Base-by-base conservation (phyloP, 192 early-diverging fungal species). In the Coemansia asiatica region DNA sequence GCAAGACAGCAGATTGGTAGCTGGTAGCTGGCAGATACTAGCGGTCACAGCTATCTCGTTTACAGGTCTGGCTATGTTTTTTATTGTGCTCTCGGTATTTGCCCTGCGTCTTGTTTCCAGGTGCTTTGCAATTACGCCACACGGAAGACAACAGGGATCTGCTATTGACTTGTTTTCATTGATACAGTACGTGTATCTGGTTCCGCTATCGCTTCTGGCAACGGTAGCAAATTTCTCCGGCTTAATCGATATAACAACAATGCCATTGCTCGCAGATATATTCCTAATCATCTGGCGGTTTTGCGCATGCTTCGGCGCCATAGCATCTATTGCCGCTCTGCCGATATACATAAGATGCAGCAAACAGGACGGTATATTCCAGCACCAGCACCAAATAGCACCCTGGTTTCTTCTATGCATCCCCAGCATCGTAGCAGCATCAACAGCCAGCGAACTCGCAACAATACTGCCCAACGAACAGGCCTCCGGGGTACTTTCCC, bases 251-350 rank as follows among this genome's bases (percentile, higher is more conserved):
- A 63, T 78, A 0, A 69, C 64, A 1, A 21, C 54, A 0, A 64
- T 40, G 50, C 76, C 76, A 9, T 19, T 78, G 60, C 63, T 69
- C 1, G 70, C 70, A 1, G 76, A 78, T 22, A 16, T 78, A 0
- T 6, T 68, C 16, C 29, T 66, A 15, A 36, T 31, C 15, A 15
- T 56, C 10, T 79, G 76, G 76, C 60, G 61, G 2, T 7, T 51
- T 1, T 69, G 70, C 35, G 76, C 76, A 0, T 18, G 35, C 1
- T 47, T 63, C 12, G 33, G 61, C 33, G 58, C 58, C 1, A 56
- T 26, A 2, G 25, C n/a, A 1, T 36, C 61, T 2, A 23, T 63
- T n/a, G 29, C 47, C 1, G 67, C 55, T 1, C 12, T 63, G 5
- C 67, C 67, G 1, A 13, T 51, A 15, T 69, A 54, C 16, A 31